These are phyloP conservation scores for Apophysomyces sp. DNA, from an alignment of 371 early-diverging fungal species.

Conservation along the genomic window DNA sequence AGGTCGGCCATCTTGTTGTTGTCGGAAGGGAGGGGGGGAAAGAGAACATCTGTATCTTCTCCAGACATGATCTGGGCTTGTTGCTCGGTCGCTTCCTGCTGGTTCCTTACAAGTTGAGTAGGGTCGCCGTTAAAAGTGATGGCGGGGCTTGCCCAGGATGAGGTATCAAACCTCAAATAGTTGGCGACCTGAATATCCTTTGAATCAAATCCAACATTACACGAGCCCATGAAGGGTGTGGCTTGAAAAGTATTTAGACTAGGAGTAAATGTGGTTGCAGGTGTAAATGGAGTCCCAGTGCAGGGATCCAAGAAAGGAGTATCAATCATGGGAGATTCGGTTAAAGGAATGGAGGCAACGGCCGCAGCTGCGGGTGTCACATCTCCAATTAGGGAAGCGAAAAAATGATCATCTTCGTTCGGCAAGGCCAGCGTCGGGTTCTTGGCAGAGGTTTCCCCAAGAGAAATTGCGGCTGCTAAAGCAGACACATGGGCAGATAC, in stretches of 20 bases:
- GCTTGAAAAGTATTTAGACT: constrained; percentile 19
- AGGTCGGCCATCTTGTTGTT: background rate
- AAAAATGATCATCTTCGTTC: background rate
- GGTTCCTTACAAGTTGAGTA: constrained; percentile 7
- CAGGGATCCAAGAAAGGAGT: constrained; percentile 35
- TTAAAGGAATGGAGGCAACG: constrained; percentile 3
- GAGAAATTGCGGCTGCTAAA: constrained; percentile 12
- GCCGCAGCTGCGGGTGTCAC: constrained; percentile 24
- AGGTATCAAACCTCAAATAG: constrained; percentile 17
- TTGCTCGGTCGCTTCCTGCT: background rate
- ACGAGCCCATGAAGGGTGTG: constrained; percentile 24
- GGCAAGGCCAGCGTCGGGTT: background rate
- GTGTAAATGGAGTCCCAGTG: constrained; percentile 35
- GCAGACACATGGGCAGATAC: constrained; percentile 12
- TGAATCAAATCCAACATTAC: constrained; percentile 10
- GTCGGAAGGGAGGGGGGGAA: constrained; percentile 36
- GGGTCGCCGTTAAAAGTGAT: constrained; percentile 18
- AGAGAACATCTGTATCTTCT: constrained; percentile 23
- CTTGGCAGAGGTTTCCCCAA: constrained; percentile 6
- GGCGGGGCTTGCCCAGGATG: background rate
- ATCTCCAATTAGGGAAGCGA: constrained; percentile 17
- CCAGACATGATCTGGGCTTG: constrained; percentile 2
- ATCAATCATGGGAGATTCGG: constrained; percentile 29
- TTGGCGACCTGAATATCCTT: constrained; percentile 25
- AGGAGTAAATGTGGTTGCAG: constrained; percentile 34